Evolutionary conservation across 768 basidiomycete species (phyloP), one percentile per base, ranked within the genome.

Genomic region (Hygrophoropsis aurantiaca): DNA sequence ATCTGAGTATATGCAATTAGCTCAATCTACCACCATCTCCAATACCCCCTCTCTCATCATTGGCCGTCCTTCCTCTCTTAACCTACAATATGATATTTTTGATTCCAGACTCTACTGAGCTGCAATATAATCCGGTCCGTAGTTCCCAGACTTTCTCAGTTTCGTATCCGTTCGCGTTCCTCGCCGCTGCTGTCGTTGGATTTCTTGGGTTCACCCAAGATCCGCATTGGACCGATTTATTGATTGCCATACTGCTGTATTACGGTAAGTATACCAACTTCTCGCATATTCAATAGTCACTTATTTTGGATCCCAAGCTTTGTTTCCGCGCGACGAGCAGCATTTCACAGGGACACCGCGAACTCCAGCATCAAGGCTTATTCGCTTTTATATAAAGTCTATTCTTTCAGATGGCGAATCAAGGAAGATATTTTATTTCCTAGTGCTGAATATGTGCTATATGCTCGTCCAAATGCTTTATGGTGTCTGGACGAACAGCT

Each of bases 391-490:
- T 64, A 71, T 97, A 43, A 94, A 95, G 60, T 86, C 90, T 10
- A 90, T 99, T 46, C 75, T 98, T 30, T 84, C 87, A 16, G 95
- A 95, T 56, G 82, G 85, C 3, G 94, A 98, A 62, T 94, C 92
- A 16, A 79, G 93, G 57, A 90, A 89, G 67, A 98, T 99, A 48
- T 97, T 94, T 67, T 97, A 95, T 68, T 99, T 99, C 70, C 74
- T 98, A 41, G 78, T 94, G 66, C 74, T 99, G 40, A 99, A 99
- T 66, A 73, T 98, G 68, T 85, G 81, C 53, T 99, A 92, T 69
- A 98, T 99, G 97, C 75, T 89, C 34, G 84, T 99, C 10, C 97
- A 99, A 69, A 92, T 97, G 90, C 63, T 92, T 50, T 97, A 94
- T 64, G 97, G 97, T 8, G 84, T 98, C 21, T 94, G 94, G 88